A percentile compares a stretch with the other conserved stretches of the same genome.
Evolutionary conservation across 139 green algal genomes (phyloP).

Genomic region (Chlorella sp.): DNA sequence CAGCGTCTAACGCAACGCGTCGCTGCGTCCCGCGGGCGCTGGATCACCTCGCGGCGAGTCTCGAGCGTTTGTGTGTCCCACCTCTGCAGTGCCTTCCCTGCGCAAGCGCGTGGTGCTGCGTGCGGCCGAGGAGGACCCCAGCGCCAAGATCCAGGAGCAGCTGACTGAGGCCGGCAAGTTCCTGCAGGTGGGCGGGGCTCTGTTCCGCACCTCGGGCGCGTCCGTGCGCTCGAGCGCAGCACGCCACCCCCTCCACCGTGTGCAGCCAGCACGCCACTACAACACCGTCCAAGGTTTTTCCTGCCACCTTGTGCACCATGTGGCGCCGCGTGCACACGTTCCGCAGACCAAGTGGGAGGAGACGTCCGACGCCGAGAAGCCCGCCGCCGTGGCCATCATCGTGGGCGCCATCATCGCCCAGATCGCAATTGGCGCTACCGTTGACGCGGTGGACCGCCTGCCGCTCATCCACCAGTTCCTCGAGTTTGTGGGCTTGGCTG

Average conservation of each 20-base stretch:
- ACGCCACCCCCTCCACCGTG: no score
- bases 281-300: no score
- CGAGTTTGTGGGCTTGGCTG: slow-evolving; percentile 47
- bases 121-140: not conserved
- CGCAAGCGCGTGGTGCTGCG: not conserved
- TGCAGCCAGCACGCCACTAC: no score
- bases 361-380: slow-evolving; percentile 34
- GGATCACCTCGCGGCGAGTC: no score
- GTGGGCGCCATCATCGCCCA: slow-evolving; percentile 22
- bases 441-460: slow-evolving; percentile 22
- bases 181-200: not conserved
- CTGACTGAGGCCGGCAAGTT: not conserved
- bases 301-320: no score
- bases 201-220: no score
- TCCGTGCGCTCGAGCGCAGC: no score
- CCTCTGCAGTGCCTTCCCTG: not conserved
- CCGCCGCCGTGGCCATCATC: slow-evolving; percentile 34
- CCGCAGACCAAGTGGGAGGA: slow-evolving; percentile 25
- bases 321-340: no score
- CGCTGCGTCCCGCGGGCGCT: no score
- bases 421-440: slow-evolving; percentile 25
- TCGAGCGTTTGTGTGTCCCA: not conserved
- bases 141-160: not conserved
- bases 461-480: slow-evolving; percentile 26
- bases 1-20: no score